Base-by-base conservation (phyloP, 768 basidiomycete species). In the Leccinellum luteum region DNA sequence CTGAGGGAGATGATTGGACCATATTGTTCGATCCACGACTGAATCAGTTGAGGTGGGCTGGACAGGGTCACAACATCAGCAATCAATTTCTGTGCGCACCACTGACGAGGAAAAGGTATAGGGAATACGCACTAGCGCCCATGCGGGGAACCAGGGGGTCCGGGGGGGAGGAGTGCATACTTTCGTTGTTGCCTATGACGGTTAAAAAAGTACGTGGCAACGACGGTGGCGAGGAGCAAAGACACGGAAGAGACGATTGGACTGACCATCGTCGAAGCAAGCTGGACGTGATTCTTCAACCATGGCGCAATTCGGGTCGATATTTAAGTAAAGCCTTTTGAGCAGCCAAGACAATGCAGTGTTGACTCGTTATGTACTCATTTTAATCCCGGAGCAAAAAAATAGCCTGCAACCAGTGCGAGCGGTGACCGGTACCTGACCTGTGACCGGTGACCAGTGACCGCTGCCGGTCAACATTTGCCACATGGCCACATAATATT, bases 1-100 rank as follows among this genome's bases (percentile, higher is more conserved):
- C 44, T 56, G 48, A 69, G 56, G 10, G 69, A 66, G 38, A 69
- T 57, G 10, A 71, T 53, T 0, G 69, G 69, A 1, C 69, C 67
- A 19, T 71, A 71, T 47, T 58, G 38, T 51, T 69, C 56, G 25
- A 71, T 63, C 69, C 67, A 69, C 17, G 60, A 58, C 23, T 64
- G 60, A 17, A 68, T 61, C 38, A 56, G 8, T n/a, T 52, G 54
- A 8, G 66, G 64, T 35, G 59, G 55, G 31, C 66, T 67, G 28
- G n/a, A 12, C 17, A 6, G 5, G 19, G 27, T 25, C n/a, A 38
- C 3, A 14, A 5, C 15, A 38, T 38, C 17, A 15, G 35, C 17
- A 4, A 38, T 38, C 17, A 38, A 38, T 38, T 35, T 38, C 35
- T 17, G 35, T 38, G 17, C 8, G 17, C 14, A 35, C 15, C 34